These are phyloP conservation scores for Atkinsonella hypoxylon DNA, from an alignment of 2,329 filamentous ascomycete species.

Conservation along the genomic window DNA sequence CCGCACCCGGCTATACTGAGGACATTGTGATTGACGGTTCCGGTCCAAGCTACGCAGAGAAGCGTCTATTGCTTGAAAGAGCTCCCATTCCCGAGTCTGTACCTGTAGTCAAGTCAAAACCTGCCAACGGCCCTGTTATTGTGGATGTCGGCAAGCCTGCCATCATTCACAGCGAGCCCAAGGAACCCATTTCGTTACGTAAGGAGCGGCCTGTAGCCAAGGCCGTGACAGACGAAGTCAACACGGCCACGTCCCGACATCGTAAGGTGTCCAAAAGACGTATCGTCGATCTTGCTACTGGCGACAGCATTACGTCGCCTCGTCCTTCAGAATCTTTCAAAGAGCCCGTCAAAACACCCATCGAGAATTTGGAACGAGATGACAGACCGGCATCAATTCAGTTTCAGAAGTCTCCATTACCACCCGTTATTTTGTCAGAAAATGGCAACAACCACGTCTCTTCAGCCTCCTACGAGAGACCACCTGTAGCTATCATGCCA, in stretches of 20 bases:
- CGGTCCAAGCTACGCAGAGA: conserved; percentile 74
- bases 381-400: conserved; percentile 35
- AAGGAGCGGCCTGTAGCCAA: conserved; percentile 45
- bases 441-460: conserved; percentile 16
- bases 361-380: conserved; percentile 13
- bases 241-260: conserved; percentile 47
- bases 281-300: conserved; percentile 52
- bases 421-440: conserved; percentile 20
- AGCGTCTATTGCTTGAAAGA: conserved; percentile 71
- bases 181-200: conserved; percentile 40
- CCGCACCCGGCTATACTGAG: conserved; percentile 77
- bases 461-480: neutral
- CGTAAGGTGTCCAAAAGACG: conserved; percentile 48
- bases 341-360: conserved; percentile 11
- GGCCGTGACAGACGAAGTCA: conserved; percentile 44
- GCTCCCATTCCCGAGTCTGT: conserved; percentile 63
- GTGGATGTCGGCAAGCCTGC: conserved; percentile 58
- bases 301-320: conserved; percentile 24
- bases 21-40: conserved; percentile 82
- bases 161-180: conserved; percentile 40
- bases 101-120: conserved; percentile 62
- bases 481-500: neutral
- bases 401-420: conserved; percentile 24
- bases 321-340: conserved; percentile 15
- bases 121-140: conserved; percentile 48